Evolutionary conservation across 2,329 filamentous ascomycete genomes (phyloP).

Genomic region (Stemphylium beticola): DNA sequence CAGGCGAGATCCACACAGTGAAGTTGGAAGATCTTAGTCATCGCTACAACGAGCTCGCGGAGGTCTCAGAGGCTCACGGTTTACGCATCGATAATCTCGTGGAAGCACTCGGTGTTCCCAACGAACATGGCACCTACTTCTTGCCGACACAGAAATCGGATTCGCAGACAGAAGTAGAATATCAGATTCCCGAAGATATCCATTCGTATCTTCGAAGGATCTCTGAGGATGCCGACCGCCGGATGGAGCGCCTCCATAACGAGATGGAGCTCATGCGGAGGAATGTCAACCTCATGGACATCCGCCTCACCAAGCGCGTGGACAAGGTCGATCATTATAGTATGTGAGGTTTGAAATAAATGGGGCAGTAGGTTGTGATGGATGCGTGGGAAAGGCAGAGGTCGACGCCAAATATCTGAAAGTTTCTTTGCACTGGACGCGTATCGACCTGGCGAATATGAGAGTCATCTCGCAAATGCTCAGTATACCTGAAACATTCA

Average conservation of each 20-base stretch:
- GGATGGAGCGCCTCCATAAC: constrained; percentile 15
- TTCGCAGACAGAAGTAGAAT: background rate
- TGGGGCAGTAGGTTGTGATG: no score
- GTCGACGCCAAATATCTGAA: no score
- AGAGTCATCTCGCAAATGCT: no score
- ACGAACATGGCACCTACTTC: constrained; percentile 28
- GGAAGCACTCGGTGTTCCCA: constrained; percentile 31
- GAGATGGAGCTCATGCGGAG: constrained; percentile 23
- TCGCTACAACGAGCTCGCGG: constrained; percentile 9
- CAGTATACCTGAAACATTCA: no score
- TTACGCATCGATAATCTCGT: constrained; percentile 33
- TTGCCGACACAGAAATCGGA: background rate
- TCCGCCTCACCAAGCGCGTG: constrained; percentile 24
- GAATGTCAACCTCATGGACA: constrained; percentile 24
- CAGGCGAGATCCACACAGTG: constrained; percentile 12
- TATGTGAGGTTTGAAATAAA: background rate
- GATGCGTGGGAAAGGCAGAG: no score
- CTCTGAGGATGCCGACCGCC: background rate
- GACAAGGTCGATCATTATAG: constrained; percentile 11
- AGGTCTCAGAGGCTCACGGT: constrained; percentile 9
- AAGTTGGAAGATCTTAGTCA: constrained; percentile 16
- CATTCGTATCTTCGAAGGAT: background rate
- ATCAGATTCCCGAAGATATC: background rate
- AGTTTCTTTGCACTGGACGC: no score
- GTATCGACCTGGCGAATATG: no score